Base-by-base conservation (phyloP, 1,284 basidiomycete genomes). In the Sporisorium graminicola region DNA sequence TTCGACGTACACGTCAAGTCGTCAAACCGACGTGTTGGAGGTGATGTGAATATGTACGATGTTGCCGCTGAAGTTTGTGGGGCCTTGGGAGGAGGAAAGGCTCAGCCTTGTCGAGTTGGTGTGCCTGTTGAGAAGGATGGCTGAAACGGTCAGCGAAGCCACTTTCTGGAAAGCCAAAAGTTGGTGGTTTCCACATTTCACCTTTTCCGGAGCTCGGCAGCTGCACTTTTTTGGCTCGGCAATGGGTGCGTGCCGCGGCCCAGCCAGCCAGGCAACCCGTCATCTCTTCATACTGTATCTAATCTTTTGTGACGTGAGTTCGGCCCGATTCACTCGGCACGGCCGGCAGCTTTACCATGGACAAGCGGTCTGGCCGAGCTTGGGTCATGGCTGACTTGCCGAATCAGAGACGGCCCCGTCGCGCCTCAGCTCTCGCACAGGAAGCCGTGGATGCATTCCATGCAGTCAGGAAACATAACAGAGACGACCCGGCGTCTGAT, bases 201-300 rank as follows among this genome's bases (percentile, higher is more conserved):
- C 29, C 16, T 29, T 20, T 29, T 47, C 27, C 26, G 29, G 18
- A 51, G 31, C 29, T 52, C 50, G 29, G n/a, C n/a, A 35, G 29
- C 50, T 52, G n/a, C 31, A 24, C 50, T 35, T 33, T 35, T 52
- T 35, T 35, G 31, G 24, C 20, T 52, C 50, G 44, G 44, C 44
- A 47, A 26, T 24, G 44, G 44, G 3, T 16, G 47, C 47, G 8
- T 49, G 47, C 47, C 47, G 47, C 47, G 24, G 44, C 10, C 44
- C 44, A 26, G 44, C 44, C 44, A 47, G 12, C 7, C 35, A 6
- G 35, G 29, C 35, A 13, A 35, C 3, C 35, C 35, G 13, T 35
- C n/a, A n/a, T n/a, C n/a, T n/a, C n/a, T n/a, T 14, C 35, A 35
- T 35, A n/a, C n/a, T n/a, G n/a, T n/a, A 35, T 47, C 24, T 47